Conservation (phyloP, 805 yeast species). For the Saccharomycopsis amapae region DNA sequence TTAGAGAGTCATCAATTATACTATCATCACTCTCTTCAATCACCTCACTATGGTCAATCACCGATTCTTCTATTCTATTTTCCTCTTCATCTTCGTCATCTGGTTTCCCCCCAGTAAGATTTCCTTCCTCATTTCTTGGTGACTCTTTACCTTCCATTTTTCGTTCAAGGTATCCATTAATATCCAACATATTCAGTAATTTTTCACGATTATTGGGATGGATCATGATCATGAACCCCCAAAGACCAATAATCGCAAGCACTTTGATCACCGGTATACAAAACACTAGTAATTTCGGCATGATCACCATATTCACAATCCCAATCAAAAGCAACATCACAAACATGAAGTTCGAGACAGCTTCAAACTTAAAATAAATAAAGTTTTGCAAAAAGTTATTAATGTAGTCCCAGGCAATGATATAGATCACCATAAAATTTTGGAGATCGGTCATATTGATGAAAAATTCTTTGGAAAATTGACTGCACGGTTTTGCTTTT, state of each 20-base stretch:
- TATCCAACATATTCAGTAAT: slow-evolving; percentile 29
- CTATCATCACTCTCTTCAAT: neutral
- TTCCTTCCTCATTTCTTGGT: neutral
- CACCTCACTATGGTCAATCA: neutral
- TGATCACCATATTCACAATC: slow-evolving; percentile 27
- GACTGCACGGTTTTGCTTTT: slow-evolving; percentile 36
- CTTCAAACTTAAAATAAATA: slow-evolving; percentile 58
- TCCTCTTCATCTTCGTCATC: slow-evolving; percentile 4
- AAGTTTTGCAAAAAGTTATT: slow-evolving; percentile 44
- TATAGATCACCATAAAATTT: slow-evolving; percentile 66
- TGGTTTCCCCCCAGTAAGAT: neutral
- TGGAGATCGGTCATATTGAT: slow-evolving; percentile 79
- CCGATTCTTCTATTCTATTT: slow-evolving; percentile 1
- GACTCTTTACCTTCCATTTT: neutral
- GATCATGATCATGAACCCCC: slow-evolving; percentile 38
- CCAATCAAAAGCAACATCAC: slow-evolving; percentile 32
- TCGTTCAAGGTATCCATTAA: slow-evolving; percentile 7
- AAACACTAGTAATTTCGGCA: slow-evolving; percentile 25
- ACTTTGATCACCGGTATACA: slow-evolving; percentile 33
- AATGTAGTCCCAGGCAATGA: slow-evolving; percentile 51
- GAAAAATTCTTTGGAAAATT: slow-evolving; percentile 69
- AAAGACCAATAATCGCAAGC: slow-evolving; percentile 34
- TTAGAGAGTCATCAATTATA: neutral
- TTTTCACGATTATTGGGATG: slow-evolving; percentile 50
- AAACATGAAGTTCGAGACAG: slow-evolving; percentile 47